phyloP scores from a whole-genome alignment of 176 grass and related monocot genomes.

The Triticum turgidum region DNA sequence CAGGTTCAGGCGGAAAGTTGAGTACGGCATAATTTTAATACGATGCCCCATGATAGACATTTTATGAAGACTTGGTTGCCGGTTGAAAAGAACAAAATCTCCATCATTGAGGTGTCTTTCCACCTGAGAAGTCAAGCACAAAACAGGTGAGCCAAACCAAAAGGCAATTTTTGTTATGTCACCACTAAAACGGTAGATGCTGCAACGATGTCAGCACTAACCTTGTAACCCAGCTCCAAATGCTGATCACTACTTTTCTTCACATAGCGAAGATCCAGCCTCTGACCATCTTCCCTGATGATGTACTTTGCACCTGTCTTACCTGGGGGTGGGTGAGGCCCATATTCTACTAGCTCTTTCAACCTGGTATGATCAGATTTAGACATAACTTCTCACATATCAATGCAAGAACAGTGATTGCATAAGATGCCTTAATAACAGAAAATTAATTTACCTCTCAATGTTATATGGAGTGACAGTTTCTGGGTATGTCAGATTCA shows the following conservation, averaged over 20 bases:
- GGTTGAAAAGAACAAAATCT: constrained; percentile 95
- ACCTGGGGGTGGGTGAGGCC: constrained; percentile 85
- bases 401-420: not conserved
- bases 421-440: not conserved
- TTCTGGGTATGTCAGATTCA: constrained; percentile 96
- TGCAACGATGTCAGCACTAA: constrained; percentile 11
- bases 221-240: constrained; percentile 96
- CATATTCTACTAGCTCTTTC: constrained; percentile 97
- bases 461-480: constrained; percentile 98
- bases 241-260: constrained; percentile 99
- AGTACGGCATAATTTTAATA: constrained; percentile 99
- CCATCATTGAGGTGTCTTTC: constrained; percentile 92
- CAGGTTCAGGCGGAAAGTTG: constrained; percentile 88
- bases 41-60: constrained; percentile 99
- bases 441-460: constrained; percentile 57
- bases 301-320: constrained; percentile 97
- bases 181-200: not conserved
- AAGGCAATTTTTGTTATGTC: not conserved
- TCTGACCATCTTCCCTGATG: constrained; percentile 94
- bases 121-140: constrained; percentile 52
- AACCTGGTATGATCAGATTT: constrained; percentile 49
- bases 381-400: not conserved
- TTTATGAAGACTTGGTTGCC: constrained; percentile 97
- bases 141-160: constrained; percentile 3
- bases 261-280: constrained; percentile 90